A percentile compares a stretch with the other conserved stretches of the same genome.
phyloP scores from a whole-genome alignment of 768 basidiomycete species.

The Xerocomus potaroensis region DNA sequence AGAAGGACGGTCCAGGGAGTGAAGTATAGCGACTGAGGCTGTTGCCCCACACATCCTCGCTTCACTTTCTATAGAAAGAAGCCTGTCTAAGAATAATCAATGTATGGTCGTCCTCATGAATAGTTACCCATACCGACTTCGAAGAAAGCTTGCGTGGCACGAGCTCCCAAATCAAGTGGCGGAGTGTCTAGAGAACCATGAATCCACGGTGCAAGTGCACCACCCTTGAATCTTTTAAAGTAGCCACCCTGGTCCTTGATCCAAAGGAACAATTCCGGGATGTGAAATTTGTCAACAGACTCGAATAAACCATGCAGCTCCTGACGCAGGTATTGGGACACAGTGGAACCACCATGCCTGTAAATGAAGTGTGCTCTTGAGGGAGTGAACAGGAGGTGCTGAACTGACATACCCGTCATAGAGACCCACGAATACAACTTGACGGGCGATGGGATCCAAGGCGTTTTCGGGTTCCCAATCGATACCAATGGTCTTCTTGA shows the following conservation, averaged over 20 bases:
- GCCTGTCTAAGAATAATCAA: constrained; percentile 49
- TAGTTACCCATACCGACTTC: constrained; percentile 48
- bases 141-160: constrained; percentile 83
- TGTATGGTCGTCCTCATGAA: constrained; percentile 1
- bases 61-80: constrained; percentile 61
- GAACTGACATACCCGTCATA: constrained; percentile 74
- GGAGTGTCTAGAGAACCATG: constrained; percentile 27
- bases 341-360: constrained; percentile 89
- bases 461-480: constrained; percentile 68
- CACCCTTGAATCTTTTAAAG: constrained; percentile 85
- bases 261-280: constrained; percentile 75
- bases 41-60: constrained; percentile 84
- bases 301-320: constrained; percentile 86
- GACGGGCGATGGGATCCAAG: constrained; percentile 55
- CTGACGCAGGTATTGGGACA: constrained; percentile 80
- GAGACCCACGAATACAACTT: constrained; percentile 84
- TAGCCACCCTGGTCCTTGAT: constrained; percentile 82
- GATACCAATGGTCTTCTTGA: constrained; percentile 57
- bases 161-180: constrained; percentile 73
- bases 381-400: neutral
- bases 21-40: constrained; percentile 86
- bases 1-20: constrained; percentile 77
- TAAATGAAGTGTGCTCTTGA: constrained; percentile 4
- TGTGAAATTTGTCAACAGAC: constrained; percentile 61
- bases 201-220: constrained; percentile 68